Base-by-base conservation (phyloP, 768 basidiomycete genomes). In the Neoboletus magnificus region DNA sequence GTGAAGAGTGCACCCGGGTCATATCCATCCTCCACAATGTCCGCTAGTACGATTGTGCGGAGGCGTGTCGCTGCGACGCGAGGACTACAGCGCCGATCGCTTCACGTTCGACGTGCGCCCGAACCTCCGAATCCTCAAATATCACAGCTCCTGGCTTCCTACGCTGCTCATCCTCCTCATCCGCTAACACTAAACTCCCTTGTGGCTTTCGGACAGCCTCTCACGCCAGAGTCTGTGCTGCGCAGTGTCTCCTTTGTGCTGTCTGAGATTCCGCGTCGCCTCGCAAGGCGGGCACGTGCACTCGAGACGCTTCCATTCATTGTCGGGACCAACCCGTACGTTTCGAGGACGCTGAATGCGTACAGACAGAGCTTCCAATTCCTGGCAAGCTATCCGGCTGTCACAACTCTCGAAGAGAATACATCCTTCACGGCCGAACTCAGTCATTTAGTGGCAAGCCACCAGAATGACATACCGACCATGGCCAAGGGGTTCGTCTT, bases 381-480 rank as follows among this genome's bases (percentile, higher is more conserved):
- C 66, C 76, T 92, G 36, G 85, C 87, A 18, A 84, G 77, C 22
- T 82, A 89, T 65, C 82, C 85, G 8, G 74, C 77, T 1, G 82
- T 93, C 51, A 80, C 73, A 30, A 85, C 78, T 20, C 74, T 91
- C 25, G 79, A 83, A 51, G 85, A 91, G 57, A 95, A 94, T 59
- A 76, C 76, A 5, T 67, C 70, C 16, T 93, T 94, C 61, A 81
- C 86, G 1, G 77, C 81, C 48, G 77, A 83, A 57, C 76, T 95
- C n/a, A 81, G 83, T 41, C 76, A 78, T 35, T 72, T 95, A 20
- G 91, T 95, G 4, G 81, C 82, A 56, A 77, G 79, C 50, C 93
- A 95, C 66, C 80, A 87, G 1, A 87, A 94, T 71, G 93, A 95
- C 68, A 91, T 95, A 48, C 92, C 92, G 1, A 88, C 87, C 15